phyloP scores from a whole-genome alignment of 371 early-diverging fungal genomes.

The Blakeslea trispora region DNA sequence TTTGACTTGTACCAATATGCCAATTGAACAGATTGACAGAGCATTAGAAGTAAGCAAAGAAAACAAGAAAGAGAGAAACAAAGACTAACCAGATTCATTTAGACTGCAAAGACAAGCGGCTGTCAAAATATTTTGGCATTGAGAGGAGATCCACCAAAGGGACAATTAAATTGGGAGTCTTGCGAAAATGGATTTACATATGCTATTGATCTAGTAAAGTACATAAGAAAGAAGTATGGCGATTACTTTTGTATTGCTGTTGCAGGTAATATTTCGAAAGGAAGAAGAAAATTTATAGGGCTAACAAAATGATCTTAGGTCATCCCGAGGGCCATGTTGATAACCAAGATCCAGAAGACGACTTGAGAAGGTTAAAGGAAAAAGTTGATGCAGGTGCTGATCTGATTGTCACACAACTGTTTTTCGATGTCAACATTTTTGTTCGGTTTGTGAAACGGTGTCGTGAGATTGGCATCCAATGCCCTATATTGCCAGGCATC shows the following conservation, averaged over 20 bases:
- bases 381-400: constrained; percentile 94
- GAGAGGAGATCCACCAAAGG: constrained; percentile 93
- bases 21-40: constrained; percentile 79
- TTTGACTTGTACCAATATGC: constrained; percentile 96
- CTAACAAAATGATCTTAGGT: constrained; percentile 23
- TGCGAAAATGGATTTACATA: constrained; percentile 84
- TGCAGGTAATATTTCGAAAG: constrained; percentile 60
- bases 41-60: constrained; percentile 64
- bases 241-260: constrained; percentile 95
- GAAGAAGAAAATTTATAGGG: neutral
- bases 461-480: constrained; percentile 76
- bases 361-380: constrained; percentile 76
- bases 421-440: constrained; percentile 89
- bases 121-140: constrained; percentile 96
- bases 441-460: constrained; percentile 77
- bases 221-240: constrained; percentile 88
- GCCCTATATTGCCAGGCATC: constrained; percentile 93
- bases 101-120: constrained; percentile 88
- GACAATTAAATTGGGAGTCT: constrained; percentile 75
- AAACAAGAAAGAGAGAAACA: too few species aligned
- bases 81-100: constrained; percentile 1
- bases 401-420: constrained; percentile 91
- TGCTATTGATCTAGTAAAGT: constrained; percentile 84
- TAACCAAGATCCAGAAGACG: constrained; percentile 70
- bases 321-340: constrained; percentile 93